phyloP scores from a whole-genome alignment of 495 filamentous ascomycete species.

The Gamarada debralockiae region DNA sequence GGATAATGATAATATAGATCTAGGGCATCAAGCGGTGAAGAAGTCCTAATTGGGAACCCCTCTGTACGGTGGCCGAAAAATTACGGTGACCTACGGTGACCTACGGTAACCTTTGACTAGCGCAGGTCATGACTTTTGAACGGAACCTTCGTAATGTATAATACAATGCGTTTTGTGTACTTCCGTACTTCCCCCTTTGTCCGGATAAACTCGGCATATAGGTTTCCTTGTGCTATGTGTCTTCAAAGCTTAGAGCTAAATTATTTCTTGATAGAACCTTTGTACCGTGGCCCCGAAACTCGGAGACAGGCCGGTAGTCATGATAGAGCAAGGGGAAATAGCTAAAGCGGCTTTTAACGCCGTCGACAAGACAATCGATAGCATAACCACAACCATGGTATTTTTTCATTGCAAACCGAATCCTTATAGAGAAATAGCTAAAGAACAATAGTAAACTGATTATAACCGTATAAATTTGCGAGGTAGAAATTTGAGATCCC shows the following conservation, averaged over 20 bases:
- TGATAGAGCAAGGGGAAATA: slow-evolving; percentile 5
- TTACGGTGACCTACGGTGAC: too few relatives aligned
- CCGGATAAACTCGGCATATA: too few relatives aligned
- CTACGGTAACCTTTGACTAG: too few relatives aligned
- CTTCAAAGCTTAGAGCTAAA: slow-evolving; percentile 1
- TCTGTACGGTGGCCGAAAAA: too few relatives aligned
- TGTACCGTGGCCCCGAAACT: not conserved
- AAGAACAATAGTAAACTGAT: not conserved
- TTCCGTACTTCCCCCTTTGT: too few relatives aligned
- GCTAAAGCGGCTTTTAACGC: not conserved
- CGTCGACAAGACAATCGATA: not conserved
- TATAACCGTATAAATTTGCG: slow-evolving; percentile 2
- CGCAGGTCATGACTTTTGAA: too few relatives aligned
- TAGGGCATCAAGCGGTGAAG: too few relatives aligned
- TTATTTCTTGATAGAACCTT: slow-evolving; percentile 1
- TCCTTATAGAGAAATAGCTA: not conserved
- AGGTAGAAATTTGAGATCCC: too few relatives aligned
- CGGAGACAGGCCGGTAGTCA: not conserved
- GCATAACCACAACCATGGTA: slow-evolving; percentile 2
- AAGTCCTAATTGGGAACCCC: too few relatives aligned
- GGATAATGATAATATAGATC: too few relatives aligned
- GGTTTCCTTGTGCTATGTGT: slow-evolving; percentile 2
- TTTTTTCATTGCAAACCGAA: not conserved
- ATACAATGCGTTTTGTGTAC: not conserved
- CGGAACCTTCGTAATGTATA: too few relatives aligned